These are phyloP conservation scores for Pichia sp. DNA, from an alignment of 1,139 yeast genomes.

Conservation along the genomic window DNA sequence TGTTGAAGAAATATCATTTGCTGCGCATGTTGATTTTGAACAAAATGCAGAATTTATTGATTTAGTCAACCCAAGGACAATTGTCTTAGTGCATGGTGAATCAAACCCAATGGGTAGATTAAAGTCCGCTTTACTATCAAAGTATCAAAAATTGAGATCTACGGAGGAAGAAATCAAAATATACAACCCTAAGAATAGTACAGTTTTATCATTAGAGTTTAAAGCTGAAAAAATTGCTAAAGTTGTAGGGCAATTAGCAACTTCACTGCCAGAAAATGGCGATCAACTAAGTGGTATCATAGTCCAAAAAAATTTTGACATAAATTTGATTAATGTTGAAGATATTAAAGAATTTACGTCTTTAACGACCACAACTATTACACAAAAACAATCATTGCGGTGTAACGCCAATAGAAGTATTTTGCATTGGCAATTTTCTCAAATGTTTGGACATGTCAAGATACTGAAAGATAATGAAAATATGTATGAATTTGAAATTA, in stretches of 20 bases:
- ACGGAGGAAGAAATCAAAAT: slow-evolving; percentile 91
- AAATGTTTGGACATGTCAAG: slow-evolving; percentile 87
- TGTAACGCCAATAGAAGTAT: slow-evolving; percentile 78
- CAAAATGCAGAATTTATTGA: slow-evolving; percentile 91
- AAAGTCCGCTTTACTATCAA: slow-evolving; percentile 84
- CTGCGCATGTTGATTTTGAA: slow-evolving; percentile 96
- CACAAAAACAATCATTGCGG: slow-evolving; percentile 70
- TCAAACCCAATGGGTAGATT: slow-evolving; percentile 96
- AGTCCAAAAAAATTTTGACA: slow-evolving; percentile 85
- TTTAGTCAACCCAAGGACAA: slow-evolving; percentile 72
- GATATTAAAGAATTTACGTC: slow-evolving; percentile 89
- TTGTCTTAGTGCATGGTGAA: slow-evolving; percentile 95
- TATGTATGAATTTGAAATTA: slow-evolving; percentile 31
- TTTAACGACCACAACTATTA: slow-evolving; percentile 75
- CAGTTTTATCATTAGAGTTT: slow-evolving; percentile 66
- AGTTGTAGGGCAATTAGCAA: slow-evolving; percentile 74
- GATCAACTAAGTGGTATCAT: slow-evolving; percentile 72
- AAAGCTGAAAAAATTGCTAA: slow-evolving; percentile 82
- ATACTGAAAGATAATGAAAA: slow-evolving; percentile 56
- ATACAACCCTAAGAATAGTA: slow-evolving; percentile 89
- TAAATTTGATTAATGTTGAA: slow-evolving; percentile 71
- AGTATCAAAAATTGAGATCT: slow-evolving; percentile 73
- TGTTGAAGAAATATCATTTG: slow-evolving; percentile 95
- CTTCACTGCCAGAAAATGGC: slow-evolving; percentile 35
- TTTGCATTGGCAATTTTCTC: slow-evolving; percentile 83